phyloP scores from a whole-genome alignment of 768 basidiomycete genomes.

The Amanita thiersii region DNA sequence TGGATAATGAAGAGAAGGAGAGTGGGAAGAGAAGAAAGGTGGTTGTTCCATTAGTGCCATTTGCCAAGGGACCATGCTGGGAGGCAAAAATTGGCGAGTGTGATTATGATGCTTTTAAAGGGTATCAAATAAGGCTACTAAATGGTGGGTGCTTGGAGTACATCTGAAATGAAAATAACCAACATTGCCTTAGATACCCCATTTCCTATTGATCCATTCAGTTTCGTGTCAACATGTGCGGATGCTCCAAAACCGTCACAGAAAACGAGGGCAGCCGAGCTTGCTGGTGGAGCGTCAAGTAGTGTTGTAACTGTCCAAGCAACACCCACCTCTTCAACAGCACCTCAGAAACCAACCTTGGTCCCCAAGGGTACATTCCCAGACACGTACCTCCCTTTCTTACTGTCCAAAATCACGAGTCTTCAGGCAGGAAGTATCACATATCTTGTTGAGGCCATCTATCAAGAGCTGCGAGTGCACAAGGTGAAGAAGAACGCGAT shows the following conservation, averaged over 20 bases:
- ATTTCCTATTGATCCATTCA: constrained; percentile 71
- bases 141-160: constrained; percentile 49
- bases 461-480: constrained; percentile 57
- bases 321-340: constrained; percentile 12
- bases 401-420: constrained; percentile 55
- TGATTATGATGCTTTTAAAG: constrained; percentile 60
- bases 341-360: constrained; percentile 21
- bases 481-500: constrained; percentile 81
- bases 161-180: not conserved
- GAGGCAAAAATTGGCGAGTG: constrained; percentile 62
- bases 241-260: constrained; percentile 28
- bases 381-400: constrained; percentile 47
- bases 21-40: constrained; percentile 66
- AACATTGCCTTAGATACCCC: constrained; percentile 48
- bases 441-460: constrained; percentile 65
- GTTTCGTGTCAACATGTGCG: constrained; percentile 46
- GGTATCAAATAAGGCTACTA: constrained; percentile 72
- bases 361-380: constrained; percentile 60
- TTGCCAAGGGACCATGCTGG: constrained; percentile 77
- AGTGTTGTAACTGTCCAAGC: constrained; percentile 37
- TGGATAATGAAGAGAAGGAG: constrained; percentile 41
- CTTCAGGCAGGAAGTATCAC: constrained; percentile 56
- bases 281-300: constrained; percentile 20
- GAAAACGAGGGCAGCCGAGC: constrained; percentile 10
- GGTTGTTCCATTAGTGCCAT: constrained; percentile 73